phyloP scores from a whole-genome alignment of 2,329 filamentous ascomycete genomes.

The Fusarium sacchari region DNA sequence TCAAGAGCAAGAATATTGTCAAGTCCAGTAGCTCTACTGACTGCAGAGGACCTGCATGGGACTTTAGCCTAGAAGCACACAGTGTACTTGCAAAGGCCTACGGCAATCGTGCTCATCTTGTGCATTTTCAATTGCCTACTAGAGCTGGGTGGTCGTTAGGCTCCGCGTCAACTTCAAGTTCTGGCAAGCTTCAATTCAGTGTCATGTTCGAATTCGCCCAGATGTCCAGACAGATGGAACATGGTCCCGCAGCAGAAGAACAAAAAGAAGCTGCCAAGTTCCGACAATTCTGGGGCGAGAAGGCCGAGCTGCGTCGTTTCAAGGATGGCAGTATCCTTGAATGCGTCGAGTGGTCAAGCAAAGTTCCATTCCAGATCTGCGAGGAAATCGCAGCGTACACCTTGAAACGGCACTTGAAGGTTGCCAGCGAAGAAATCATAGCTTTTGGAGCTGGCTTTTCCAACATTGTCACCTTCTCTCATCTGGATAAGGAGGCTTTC shows the following conservation, averaged over 20 bases:
- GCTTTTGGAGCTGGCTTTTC: slow-evolving; percentile 63
- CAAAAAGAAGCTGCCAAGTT: slow-evolving; percentile 85
- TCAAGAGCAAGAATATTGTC: slow-evolving; percentile 46
- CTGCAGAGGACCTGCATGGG: slow-evolving; percentile 55
- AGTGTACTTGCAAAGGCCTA: slow-evolving; percentile 75
- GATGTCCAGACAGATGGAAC: slow-evolving; percentile 81
- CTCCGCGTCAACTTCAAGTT: slow-evolving; percentile 25
- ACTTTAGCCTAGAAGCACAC: slow-evolving; percentile 68
- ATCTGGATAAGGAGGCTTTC: slow-evolving; percentile 68
- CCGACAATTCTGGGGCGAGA: slow-evolving; percentile 93
- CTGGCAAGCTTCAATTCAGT: slow-evolving; percentile 66
- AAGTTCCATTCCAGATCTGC: slow-evolving; percentile 71
- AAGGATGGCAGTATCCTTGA: slow-evolving; percentile 95
- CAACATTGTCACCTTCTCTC: slow-evolving; percentile 57
- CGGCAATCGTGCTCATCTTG: slow-evolving; percentile 75
- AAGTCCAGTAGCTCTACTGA: slow-evolving; percentile 49
- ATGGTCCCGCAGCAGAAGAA: slow-evolving; percentile 86
- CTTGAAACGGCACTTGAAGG: slow-evolving; percentile 74
- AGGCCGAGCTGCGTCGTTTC: slow-evolving; percentile 91
- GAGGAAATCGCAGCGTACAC: slow-evolving; percentile 83
- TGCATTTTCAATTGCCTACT: slow-evolving; percentile 65
- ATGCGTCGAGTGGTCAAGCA: slow-evolving; percentile 84
- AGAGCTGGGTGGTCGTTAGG: slow-evolving; percentile 46
- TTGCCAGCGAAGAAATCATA: slow-evolving; percentile 63
- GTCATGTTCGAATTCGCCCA: slow-evolving; percentile 79